These are phyloP conservation scores for Pycnococcus provasolii DNA, from an alignment of 139 green algal genomes.

Conservation along the genomic window DNA sequence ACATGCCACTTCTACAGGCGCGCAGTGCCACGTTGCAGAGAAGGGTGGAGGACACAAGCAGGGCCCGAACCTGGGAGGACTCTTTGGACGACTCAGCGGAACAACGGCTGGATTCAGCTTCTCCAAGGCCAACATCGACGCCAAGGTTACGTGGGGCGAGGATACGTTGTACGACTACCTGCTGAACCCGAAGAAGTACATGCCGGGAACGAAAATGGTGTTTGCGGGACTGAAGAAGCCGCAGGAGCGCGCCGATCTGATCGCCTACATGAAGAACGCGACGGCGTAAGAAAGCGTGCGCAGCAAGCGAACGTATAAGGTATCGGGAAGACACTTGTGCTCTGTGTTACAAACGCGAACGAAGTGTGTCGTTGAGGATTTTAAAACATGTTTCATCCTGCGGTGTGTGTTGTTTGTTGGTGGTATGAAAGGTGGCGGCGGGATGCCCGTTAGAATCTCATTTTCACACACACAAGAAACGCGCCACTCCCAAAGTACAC, in stretches of 20 bases:
- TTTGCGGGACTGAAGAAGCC: slow-evolving; percentile 98
- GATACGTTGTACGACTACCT: slow-evolving; percentile 90
- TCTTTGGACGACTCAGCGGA: slow-evolving; percentile 84
- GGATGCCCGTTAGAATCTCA: too few relatives aligned
- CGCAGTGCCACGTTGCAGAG: slow-evolving; percentile 88
- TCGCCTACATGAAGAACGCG: slow-evolving; percentile 21
- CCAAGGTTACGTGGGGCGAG: slow-evolving; percentile 70
- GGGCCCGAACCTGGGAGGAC: slow-evolving; percentile 86
- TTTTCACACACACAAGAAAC: too few relatives aligned
- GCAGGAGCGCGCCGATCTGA: slow-evolving; percentile 45
- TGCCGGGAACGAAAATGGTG: slow-evolving; percentile 96
- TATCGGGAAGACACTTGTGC: too few relatives aligned
- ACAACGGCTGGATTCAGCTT: slow-evolving; percentile 82
- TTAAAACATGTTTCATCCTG: too few relatives aligned
- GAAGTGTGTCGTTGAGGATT: too few relatives aligned
- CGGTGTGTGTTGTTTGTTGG: too few relatives aligned
- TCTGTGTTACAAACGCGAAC: too few relatives aligned
- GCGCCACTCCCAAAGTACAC: too few relatives aligned
- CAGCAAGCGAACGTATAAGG: too few relatives aligned
- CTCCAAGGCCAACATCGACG: slow-evolving; percentile 95
- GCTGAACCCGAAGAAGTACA: slow-evolving; percentile 35
- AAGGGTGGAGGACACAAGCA: slow-evolving; percentile 88
- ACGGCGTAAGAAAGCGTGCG: slow-evolving; percentile 2
- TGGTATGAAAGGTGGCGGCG: too few relatives aligned
- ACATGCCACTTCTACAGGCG: slow-evolving; percentile 25